Evolutionary conservation across 73 alveolate genomes (phyloP), one percentile per base, ranked within the genome.

Genomic region (Stentor roeselii): DNA sequence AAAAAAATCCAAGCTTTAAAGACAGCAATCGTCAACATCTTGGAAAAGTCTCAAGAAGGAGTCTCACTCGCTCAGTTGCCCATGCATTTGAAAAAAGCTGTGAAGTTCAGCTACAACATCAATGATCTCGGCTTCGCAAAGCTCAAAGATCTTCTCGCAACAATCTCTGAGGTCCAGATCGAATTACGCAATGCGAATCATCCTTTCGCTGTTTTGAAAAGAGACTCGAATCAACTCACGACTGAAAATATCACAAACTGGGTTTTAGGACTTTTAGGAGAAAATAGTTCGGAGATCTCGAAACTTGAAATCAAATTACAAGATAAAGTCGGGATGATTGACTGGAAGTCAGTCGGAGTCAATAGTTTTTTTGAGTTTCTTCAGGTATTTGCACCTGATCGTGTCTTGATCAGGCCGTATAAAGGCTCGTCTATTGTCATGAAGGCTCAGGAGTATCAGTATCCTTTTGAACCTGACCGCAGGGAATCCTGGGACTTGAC

Each of bases 121-220:
- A 78, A 78, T 39, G 94, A 86, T 39, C 82, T 89, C 11, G 94
- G 94, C 11, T 85, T 89, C 75, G 92, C 94, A 2, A 89, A 89
- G 83, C 87, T 89, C 35, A 89, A 89, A 75, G 92, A 89, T 82
- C 89, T 89, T 1, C 87, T 89, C 42, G 42, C 59, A 1, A 42
- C 88, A 6, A 78, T 89, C 91, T 30, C 85, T 27, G 31, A 86
- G 76, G 87, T 89, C 15, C 82, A 78, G 85, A 78, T 89, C 31
- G 96, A 91, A 75, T 75, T 88, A 6, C 83, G 86, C 84, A 88
- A 87, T 3, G 85, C 86, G 32, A 61, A 61, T 61, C 82, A 61
- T 61, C 82, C 82, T 11, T 61, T 61, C 38, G 82, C 82, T 61
- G 2, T 76, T 34, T 39, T 88, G 67, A 42, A 0, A 14, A n/a